Evolutionary conservation across 163 green algal genomes (phyloP).

Genomic region (Scenedesmus sp.): DNA sequence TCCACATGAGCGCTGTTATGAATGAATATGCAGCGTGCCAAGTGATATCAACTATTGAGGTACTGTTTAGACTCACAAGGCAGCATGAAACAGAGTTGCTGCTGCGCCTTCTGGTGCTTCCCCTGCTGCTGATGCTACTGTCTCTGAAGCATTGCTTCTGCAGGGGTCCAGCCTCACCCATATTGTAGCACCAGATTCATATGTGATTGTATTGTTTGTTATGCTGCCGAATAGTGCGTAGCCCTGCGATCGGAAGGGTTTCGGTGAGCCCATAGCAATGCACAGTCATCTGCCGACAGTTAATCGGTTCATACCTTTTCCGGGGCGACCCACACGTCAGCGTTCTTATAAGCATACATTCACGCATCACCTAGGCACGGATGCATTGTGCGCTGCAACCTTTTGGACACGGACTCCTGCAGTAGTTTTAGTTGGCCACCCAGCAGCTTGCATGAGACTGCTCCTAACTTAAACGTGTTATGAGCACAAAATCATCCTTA

Average conservation of each 20-base stretch:
- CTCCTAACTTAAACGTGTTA: too few relatives aligned
- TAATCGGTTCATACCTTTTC: neutral
- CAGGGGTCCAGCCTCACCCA: neutral
- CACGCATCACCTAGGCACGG: neutral
- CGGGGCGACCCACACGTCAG: neutral
- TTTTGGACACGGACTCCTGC: neutral
- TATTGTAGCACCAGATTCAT: conserved; percentile 16
- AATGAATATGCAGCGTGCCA: too few relatives aligned
- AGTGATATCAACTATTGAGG: too few relatives aligned
- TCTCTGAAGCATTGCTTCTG: neutral
- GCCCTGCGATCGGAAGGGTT: neutral
- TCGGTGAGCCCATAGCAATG: neutral
- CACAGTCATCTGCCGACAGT: neutral
- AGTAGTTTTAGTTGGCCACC: too few relatives aligned
- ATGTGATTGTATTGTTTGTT: conserved; percentile 21
- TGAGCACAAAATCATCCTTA: too few relatives aligned
- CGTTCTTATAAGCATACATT: neutral
- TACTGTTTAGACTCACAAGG: too few relatives aligned
- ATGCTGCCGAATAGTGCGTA: neutral
- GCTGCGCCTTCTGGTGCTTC: neutral
- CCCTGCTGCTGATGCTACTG: neutral
- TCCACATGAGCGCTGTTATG: too few relatives aligned
- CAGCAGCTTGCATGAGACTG: too few relatives aligned
- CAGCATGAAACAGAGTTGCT: neutral
- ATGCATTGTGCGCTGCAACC: neutral